A percentile compares a stretch with the other conserved stretches of the same genome.
phyloP scores from a whole-genome alignment of 1,284 basidiomycete genomes.

The Hemileia vastatrix region DNA sequence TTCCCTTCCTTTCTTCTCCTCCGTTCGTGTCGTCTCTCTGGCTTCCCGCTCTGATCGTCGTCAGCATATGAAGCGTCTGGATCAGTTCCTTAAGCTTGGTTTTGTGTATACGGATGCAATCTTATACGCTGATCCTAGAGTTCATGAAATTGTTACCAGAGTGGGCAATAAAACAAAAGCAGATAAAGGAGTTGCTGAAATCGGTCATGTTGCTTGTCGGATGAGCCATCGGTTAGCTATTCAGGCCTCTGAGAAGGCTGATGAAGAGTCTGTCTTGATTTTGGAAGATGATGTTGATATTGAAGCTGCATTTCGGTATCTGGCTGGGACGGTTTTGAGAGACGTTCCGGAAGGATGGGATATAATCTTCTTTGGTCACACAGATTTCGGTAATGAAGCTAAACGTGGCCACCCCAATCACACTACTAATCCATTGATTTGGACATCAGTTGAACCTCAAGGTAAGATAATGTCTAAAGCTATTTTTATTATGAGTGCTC shows the following conservation, averaged over 20 bases:
- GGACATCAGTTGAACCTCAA: conserved; percentile 20
- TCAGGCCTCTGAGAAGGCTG: conserved; percentile 11
- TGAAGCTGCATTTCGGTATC: conserved; percentile 19
- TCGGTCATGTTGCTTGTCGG: conserved; percentile 20
- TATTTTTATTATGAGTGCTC: background rate
- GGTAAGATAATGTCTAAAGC: conserved; percentile 3
- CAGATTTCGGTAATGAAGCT: conserved; percentile 20
- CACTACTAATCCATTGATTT: conserved; percentile 19
- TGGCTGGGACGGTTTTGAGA: conserved; percentile 14
- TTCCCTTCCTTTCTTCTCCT: conserved; percentile 9
- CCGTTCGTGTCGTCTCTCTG: conserved; percentile 15
- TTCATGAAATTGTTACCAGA: conserved; percentile 9
- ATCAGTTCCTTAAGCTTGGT: background rate
- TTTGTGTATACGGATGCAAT: conserved; percentile 10
- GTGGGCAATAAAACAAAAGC: conserved; percentile 21
- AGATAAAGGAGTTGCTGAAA: conserved; percentile 15
- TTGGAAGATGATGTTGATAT: conserved; percentile 23
- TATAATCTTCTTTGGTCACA: conserved; percentile 22
- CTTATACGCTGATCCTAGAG: conserved; percentile 15
- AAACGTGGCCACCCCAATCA: background rate
- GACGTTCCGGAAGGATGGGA: conserved; percentile 19
- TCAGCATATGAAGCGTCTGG: conserved; percentile 10
- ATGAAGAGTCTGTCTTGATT: conserved; percentile 16
- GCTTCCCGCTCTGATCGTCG: conserved; percentile 9
- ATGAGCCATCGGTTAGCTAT: conserved; percentile 16